Base-by-base conservation (phyloP, 1,284 basidiomycete genomes). In the Cryptococcus maquisensis region DNA sequence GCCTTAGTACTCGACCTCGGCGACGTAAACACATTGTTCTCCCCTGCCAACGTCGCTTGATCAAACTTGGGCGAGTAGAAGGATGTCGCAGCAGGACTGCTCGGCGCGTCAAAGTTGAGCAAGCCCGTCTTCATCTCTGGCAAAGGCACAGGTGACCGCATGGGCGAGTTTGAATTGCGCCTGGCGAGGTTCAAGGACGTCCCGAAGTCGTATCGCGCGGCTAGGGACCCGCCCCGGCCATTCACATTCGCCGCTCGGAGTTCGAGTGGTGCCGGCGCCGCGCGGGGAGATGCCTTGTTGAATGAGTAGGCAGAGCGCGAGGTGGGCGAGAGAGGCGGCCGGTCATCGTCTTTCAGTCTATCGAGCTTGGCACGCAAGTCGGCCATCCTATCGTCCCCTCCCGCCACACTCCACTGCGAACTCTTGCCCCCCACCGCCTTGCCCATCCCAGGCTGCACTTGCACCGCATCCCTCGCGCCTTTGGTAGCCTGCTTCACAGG, bases 181-280 rank as follows among this genome's bases (percentile, higher is more conserved):
- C 69, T 68, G 49, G 55, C 42, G 18, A 62, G 71, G 62, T 79
- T 79, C 53, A 81, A 70, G 9, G 79, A 77, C 6, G 75, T 67
- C 39, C 77, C 77, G 66, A 82, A 81, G 66, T 81, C 80, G 70
- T 82, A 82, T 47, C 75, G 62, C 26, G 66, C 71, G 18, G 71
- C 70, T n/a, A 72, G 65, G 49, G 49, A 72, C 47, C 39, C 67
- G 53, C 59, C 70, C 61, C 60, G 61, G 37, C 49, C 67, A 12
- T 62, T 60, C 7, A 62, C 51, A 44, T 64, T 59, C 12, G 57
- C 61, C 23, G 57, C 50, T 20, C 56, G 46, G 28, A 47, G 46
- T n/a, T 57, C 55, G 37, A 48, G 23, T 28, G 28, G 12, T 35
- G 38, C 7, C 40, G 48, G 44, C 41, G 35, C 20, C 47, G 39